phyloP scores from a whole-genome alignment of 306 rosid species.

The Phaseolus lunatus region DNA sequence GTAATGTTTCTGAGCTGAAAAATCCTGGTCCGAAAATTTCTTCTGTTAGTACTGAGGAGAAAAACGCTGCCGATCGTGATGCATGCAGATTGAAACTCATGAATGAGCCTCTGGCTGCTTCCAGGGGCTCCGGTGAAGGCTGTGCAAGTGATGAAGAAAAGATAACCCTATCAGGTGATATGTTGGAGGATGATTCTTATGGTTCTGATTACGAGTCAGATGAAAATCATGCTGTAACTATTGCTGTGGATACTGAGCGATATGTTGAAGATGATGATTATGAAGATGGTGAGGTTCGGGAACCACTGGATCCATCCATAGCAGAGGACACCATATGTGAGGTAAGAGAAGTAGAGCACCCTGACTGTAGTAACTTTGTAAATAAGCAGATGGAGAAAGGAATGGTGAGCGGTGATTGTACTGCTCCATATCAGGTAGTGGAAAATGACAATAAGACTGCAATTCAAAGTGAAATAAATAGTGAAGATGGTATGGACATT shows the following conservation, averaged over 20 bases:
- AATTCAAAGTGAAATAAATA: constrained; percentile 48
- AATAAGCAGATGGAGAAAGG: constrained; percentile 53
- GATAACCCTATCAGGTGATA: constrained; percentile 67
- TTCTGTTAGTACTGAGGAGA: constrained; percentile 44
- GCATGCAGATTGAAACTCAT: constrained; percentile 52
- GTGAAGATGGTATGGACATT: constrained; percentile 47
- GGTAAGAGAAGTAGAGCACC: constrained; percentile 63
- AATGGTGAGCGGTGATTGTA: constrained; percentile 42
- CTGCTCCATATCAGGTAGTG: constrained; percentile 44
- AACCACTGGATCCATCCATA: constrained; percentile 50
- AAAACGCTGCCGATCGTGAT: constrained; percentile 40
- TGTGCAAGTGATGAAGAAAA: constrained; percentile 84
- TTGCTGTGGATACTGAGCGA: constrained; percentile 55
- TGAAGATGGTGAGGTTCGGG: constrained; percentile 92
- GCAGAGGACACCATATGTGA: constrained; percentile 56
- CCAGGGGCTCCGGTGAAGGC: constrained; percentile 59
- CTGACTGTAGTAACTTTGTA: constrained; percentile 44
- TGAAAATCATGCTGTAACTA: constrained; percentile 68
- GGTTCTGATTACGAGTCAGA: constrained; percentile 83
- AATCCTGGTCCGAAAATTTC: constrained; percentile 42
- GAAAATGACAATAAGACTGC: constrained; percentile 48
- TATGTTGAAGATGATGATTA: constrained; percentile 73
- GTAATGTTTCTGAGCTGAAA: constrained; percentile 44
- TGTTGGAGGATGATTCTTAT: constrained; percentile 69
- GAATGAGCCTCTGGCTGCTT: constrained; percentile 49